These are phyloP conservation scores for Mycena belliarum DNA, from an alignment of 768 basidiomycete species.

Conservation along the genomic window DNA sequence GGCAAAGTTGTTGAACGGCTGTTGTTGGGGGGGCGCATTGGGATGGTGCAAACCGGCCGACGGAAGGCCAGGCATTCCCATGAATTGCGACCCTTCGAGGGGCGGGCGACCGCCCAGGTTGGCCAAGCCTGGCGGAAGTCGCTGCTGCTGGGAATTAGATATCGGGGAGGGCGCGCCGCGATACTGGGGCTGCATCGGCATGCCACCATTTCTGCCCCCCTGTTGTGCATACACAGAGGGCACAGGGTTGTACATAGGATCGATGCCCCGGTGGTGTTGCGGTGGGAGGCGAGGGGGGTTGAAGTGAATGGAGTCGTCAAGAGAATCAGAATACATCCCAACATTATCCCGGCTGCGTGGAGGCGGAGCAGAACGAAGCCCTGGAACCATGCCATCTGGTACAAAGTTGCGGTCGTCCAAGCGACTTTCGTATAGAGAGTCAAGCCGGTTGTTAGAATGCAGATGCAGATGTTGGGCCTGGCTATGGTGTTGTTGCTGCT, in stretches of 20 bases:
- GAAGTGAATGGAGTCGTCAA: slow-evolving; percentile 65
- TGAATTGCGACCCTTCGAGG: slow-evolving; percentile 71
- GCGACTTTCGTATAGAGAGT: slow-evolving; percentile 72
- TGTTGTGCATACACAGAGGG: slow-evolving; percentile 58
- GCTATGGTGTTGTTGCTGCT: slow-evolving; percentile 25
- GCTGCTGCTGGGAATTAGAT: slow-evolving; percentile 49
- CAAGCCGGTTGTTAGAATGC: slow-evolving; percentile 52
- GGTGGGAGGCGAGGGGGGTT: slow-evolving; percentile 57
- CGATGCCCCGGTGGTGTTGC: slow-evolving; percentile 51
- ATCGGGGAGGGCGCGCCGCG: slow-evolving; percentile 73
- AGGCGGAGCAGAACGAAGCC: slow-evolving; percentile 66
- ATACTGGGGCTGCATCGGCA: slow-evolving; percentile 61
- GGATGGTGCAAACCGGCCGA: slow-evolving; percentile 50
- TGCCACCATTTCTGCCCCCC: slow-evolving; percentile 50
- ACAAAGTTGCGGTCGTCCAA: slow-evolving; percentile 77
- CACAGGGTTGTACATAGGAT: slow-evolving; percentile 56
- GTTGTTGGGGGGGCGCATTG: slow-evolving; percentile 45
- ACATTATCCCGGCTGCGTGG: slow-evolving; percentile 58
- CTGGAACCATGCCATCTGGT: slow-evolving; percentile 86
- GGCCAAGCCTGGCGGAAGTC: slow-evolving; percentile 78
- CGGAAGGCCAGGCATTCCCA: slow-evolving; percentile 48
- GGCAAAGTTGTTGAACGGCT: slow-evolving; percentile 56
- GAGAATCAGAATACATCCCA: slow-evolving; percentile 54
- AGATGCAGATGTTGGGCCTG: slow-evolving; percentile 44
- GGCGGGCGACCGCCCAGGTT: slow-evolving; percentile 83